phyloP scores from a whole-genome alignment of 2,329 filamentous ascomycete genomes.

The Penicillium brasilianum region DNA sequence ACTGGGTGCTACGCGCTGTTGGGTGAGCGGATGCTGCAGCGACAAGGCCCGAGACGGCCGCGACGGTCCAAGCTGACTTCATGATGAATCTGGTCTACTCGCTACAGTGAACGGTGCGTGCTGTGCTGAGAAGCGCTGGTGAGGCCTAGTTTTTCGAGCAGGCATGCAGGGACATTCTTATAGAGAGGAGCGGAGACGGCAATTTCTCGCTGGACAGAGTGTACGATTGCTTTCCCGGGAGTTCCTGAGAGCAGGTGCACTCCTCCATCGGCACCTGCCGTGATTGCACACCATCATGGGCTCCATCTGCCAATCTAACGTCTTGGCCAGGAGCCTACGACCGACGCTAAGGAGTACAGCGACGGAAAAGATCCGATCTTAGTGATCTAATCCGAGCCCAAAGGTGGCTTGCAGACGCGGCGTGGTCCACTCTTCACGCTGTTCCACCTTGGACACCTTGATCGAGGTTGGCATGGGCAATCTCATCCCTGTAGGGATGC shows the following conservation, averaged over 20 bases:
- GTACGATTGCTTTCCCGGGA: background rate
- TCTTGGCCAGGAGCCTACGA: conserved; percentile 2
- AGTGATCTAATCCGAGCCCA: background rate
- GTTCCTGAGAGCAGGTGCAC: background rate
- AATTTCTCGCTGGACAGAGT: background rate
- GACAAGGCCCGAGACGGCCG: conserved; percentile 20
- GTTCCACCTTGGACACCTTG: background rate
- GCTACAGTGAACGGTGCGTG: background rate
- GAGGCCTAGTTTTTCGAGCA: background rate
- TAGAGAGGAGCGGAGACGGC: background rate
- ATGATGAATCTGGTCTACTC: conserved; percentile 16
- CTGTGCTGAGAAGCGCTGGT: background rate
- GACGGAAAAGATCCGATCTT: conserved; percentile 12
- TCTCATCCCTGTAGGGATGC: background rate
- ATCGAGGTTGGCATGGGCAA: background rate
- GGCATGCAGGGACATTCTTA: background rate
- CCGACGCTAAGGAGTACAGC: conserved; percentile 13
- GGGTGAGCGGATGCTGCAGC: conserved; percentile 25
- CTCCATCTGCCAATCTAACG: background rate
- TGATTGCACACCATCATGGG: background rate
- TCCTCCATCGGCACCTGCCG: conserved; percentile 6
- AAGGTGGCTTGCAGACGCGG: background rate
- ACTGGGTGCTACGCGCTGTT: conserved; percentile 16
- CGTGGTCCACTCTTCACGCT: conserved; percentile 5
- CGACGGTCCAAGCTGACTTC: conserved; percentile 23